Conservation (phyloP, 768 basidiomycete genomes). For the Termitomyces sp. region DNA sequence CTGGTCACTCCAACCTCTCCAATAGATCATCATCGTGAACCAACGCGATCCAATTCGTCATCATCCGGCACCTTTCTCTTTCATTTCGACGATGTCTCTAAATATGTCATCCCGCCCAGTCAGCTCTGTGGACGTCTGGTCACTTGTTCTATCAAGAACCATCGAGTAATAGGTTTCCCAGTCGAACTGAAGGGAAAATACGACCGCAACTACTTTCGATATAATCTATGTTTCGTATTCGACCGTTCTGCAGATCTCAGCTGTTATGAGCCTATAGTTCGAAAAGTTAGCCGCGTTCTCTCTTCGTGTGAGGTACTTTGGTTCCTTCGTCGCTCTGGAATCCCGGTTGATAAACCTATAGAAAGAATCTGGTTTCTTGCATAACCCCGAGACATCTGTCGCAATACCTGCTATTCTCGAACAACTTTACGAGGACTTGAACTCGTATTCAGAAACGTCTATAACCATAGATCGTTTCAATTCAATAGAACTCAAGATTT, state of each 20-base stretch:
- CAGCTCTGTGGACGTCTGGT: constrained; percentile 87
- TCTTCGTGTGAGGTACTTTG: constrained; percentile 80
- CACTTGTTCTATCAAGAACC: constrained; percentile 75
- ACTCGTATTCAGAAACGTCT: constrained; percentile 95
- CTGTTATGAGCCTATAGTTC: constrained; percentile 93
- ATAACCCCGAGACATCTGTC: constrained; percentile 63
- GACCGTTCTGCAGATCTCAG: constrained; percentile 87
- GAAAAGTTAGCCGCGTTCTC: constrained; percentile 91
- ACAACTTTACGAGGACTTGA: constrained; percentile 95
- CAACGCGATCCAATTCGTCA: constrained; percentile 45
- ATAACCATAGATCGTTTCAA: constrained; percentile 91
- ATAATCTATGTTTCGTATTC: constrained; percentile 97
- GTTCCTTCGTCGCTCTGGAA: neutral
- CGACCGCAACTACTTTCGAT: constrained; percentile 84
- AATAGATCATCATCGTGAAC: constrained; percentile 31
- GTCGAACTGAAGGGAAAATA: constrained; percentile 77
- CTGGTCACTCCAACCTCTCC: constrained; percentile 37
- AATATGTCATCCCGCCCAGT: constrained; percentile 89
- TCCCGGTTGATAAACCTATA: constrained; percentile 25
- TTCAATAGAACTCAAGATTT: constrained; percentile 93
- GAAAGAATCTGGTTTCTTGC: constrained; percentile 91
- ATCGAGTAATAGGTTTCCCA: constrained; percentile 92
- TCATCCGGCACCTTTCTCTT: constrained; percentile 63
- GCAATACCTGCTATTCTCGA: constrained; percentile 84
- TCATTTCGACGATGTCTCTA: constrained; percentile 88